Percentiles rank a stretch among this genome's conserved stretches.
Evolutionary conservation across 2,329 filamentous ascomycete genomes (phyloP).

Genomic region (Verticillium nubilum): DNA sequence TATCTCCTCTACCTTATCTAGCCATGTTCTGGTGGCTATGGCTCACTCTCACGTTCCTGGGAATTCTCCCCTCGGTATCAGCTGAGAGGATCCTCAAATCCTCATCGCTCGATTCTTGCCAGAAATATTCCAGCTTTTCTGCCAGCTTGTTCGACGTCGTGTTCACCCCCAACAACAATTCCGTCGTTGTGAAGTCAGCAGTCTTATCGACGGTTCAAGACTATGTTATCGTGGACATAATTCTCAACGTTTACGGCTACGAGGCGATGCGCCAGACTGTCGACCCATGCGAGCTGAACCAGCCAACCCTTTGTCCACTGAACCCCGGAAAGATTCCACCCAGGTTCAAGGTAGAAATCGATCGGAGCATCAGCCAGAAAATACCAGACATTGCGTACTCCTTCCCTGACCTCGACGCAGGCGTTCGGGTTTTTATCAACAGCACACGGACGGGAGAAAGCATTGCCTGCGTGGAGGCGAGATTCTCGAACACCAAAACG

Average conservation of each 20-base stretch:
- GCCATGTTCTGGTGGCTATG: too few species aligned
- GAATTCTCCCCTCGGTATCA: too few species aligned
- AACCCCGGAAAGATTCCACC: conserved; percentile 73
- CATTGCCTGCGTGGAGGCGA: conserved; percentile 82
- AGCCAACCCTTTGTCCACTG: conserved; percentile 86
- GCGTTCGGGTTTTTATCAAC: conserved; percentile 77
- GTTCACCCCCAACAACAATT: conserved; percentile 70
- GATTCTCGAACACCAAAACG: conserved; percentile 85
- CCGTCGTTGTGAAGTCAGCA: conserved; percentile 67
- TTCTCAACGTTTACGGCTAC: conserved; percentile 79
- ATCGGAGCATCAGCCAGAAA: too few species aligned
- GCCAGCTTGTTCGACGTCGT: conserved; percentile 84
- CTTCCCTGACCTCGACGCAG: conserved; percentile 86
- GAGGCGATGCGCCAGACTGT: conserved; percentile 60
- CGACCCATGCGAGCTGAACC: conserved; percentile 67
- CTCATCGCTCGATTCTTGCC: conserved; percentile 78
- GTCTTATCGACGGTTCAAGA: conserved; percentile 79
- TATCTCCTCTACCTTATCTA: too few species aligned
- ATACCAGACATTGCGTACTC: conserved; percentile 84
- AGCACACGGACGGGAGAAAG: conserved; percentile 53
- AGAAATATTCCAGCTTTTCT: conserved; percentile 77
- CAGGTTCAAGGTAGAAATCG: too few species aligned
- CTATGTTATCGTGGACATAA: conserved; percentile 71
- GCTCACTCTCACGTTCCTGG: too few species aligned
- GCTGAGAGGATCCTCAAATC: conserved; percentile 70